These are phyloP conservation scores for Ilyonectria mors-panacis DNA, from an alignment of 2,329 filamentous ascomycete genomes.

Conservation along the genomic window DNA sequence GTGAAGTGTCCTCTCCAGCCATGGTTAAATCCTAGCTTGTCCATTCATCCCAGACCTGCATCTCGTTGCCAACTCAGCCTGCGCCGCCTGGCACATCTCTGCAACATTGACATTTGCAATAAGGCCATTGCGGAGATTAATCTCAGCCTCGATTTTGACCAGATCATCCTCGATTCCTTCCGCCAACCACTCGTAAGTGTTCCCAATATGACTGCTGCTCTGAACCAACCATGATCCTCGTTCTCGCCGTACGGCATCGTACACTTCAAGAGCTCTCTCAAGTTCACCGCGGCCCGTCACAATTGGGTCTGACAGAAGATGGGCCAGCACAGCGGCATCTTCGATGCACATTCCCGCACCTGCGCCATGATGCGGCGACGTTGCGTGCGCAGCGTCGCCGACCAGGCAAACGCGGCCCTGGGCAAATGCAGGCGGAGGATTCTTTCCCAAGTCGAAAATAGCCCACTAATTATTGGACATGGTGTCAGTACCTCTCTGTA, in stretches of 20 bases:
- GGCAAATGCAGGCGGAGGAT: slow-evolving; percentile 19
- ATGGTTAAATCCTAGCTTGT: not conserved
- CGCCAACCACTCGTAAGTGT: slow-evolving; percentile 28
- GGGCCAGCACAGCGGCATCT: slow-evolving; percentile 24
- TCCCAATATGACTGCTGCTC: slow-evolving; percentile 25
- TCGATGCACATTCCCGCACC: slow-evolving; percentile 28
- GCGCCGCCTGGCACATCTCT: slow-evolving; percentile 20
- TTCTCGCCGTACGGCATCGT: slow-evolving; percentile 19
- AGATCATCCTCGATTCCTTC: slow-evolving; percentile 17
- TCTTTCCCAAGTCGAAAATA: slow-evolving; percentile 28
- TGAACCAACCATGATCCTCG: slow-evolving; percentile 18
- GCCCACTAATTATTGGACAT: slow-evolving; percentile 17
- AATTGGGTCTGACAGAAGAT: slow-evolving; percentile 5
- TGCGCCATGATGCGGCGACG: slow-evolving; percentile 27
- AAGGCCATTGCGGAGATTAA: slow-evolving; percentile 22
- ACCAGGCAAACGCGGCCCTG: slow-evolving; percentile 19
- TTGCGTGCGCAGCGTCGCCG: slow-evolving; percentile 30
- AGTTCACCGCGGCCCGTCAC: slow-evolving; percentile 1
- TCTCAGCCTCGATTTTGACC: slow-evolving; percentile 22
- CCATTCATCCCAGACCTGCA: not conserved
- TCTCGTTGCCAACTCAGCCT: slow-evolving; percentile 5
- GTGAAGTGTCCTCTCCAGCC: too few species aligned
- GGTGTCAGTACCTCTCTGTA: not conserved
- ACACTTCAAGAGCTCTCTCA: slow-evolving; percentile 15
- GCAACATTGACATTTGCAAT: slow-evolving; percentile 26